A percentile compares a stretch with the other conserved stretches of the same genome.
phyloP scores from a whole-genome alignment of 2,329 filamentous ascomycete species.

The Fusarium palustre region DNA sequence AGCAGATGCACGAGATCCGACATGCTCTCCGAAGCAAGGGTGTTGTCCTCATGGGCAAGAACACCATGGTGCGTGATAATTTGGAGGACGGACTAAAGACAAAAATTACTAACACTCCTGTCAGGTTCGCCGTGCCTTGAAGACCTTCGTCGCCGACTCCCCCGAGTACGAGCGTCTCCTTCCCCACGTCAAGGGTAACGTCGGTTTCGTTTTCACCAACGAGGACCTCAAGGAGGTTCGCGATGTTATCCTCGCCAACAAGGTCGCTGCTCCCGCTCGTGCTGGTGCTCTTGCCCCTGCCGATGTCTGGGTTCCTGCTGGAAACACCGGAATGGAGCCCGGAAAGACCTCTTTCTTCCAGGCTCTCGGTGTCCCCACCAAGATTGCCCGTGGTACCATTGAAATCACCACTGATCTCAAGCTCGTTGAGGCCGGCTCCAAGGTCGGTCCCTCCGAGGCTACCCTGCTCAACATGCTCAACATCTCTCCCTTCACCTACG shows the following conservation, averaged over 20 bases:
- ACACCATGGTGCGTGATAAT: conserved; percentile 86
- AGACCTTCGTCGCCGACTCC: conserved; percentile 89
- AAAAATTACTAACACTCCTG: conserved; percentile 31
- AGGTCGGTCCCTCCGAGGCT: conserved; percentile 99
- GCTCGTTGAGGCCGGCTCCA: conserved; percentile 91
- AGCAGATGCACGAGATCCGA: conserved; percentile 99
- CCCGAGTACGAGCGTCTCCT: conserved; percentile 99
- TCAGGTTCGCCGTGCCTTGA: conserved; percentile 94
- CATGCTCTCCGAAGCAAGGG: conserved; percentile 87
- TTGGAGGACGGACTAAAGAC: neutral
- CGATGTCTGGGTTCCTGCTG: conserved; percentile 95
- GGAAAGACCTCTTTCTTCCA: conserved; percentile 99
- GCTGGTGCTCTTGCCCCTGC: conserved; percentile 93
- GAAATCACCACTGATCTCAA: conserved; percentile 99
- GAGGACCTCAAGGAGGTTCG: conserved; percentile 89
- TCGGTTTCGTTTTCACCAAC: conserved; percentile 99
- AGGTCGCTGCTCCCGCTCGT: conserved; percentile 96
- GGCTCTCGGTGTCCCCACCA: conserved; percentile 99
- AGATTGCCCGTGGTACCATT: conserved; percentile 99
- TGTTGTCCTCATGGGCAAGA: conserved; percentile 99
- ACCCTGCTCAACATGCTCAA: conserved; percentile 99
- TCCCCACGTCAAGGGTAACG: conserved; percentile 95
- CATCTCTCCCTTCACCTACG: conserved; percentile 99
- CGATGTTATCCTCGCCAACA: conserved; percentile 95
- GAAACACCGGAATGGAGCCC: conserved; percentile 99